phyloP scores from a whole-genome alignment of 2,329 filamentous ascomycete genomes.

The Cryphonectria carpinicola region DNA sequence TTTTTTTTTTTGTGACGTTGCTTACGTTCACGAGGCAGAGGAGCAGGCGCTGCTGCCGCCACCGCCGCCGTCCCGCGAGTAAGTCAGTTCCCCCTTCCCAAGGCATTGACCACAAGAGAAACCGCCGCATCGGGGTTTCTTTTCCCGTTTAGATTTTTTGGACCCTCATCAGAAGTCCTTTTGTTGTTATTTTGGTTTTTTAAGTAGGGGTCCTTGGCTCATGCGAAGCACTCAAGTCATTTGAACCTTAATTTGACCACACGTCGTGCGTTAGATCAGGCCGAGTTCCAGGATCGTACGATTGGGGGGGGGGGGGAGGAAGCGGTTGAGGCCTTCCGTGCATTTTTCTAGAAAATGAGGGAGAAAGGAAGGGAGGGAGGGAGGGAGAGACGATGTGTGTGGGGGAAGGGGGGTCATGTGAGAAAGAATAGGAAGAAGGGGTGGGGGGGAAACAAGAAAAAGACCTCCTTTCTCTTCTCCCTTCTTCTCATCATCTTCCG shows the following conservation, averaged over 20 bases:
- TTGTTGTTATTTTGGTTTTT: not conserved
- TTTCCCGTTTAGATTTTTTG: too few species aligned
- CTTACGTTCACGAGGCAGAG: not conserved
- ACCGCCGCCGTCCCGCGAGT: not conserved
- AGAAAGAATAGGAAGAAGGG: not conserved
- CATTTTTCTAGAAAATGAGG: slow-evolving; percentile 15
- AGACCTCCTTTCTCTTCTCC: not conserved
- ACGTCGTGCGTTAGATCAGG: slow-evolving; percentile 4
- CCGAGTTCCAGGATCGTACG: slow-evolving; percentile 7
- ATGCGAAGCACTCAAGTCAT: slow-evolving; percentile 20
- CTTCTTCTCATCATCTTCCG: too few species aligned
- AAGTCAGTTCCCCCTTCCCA: not conserved
- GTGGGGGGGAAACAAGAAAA: not conserved
- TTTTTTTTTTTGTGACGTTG: not conserved
- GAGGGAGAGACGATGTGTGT: not conserved
- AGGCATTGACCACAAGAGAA: not conserved
- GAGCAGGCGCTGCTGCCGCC: not conserved
- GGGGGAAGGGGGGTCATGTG: not conserved
- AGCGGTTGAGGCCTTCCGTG: slow-evolving; percentile 7
- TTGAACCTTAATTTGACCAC: slow-evolving; percentile 24
- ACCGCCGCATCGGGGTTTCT: not conserved
- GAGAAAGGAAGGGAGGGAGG: not conserved
- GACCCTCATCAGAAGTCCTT: not conserved
- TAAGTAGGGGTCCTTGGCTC: not conserved
- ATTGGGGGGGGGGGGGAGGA: too few species aligned